These are phyloP conservation scores for Evansstolkia leycettana DNA, from an alignment of 495 filamentous ascomycete genomes.

Conservation along the genomic window DNA sequence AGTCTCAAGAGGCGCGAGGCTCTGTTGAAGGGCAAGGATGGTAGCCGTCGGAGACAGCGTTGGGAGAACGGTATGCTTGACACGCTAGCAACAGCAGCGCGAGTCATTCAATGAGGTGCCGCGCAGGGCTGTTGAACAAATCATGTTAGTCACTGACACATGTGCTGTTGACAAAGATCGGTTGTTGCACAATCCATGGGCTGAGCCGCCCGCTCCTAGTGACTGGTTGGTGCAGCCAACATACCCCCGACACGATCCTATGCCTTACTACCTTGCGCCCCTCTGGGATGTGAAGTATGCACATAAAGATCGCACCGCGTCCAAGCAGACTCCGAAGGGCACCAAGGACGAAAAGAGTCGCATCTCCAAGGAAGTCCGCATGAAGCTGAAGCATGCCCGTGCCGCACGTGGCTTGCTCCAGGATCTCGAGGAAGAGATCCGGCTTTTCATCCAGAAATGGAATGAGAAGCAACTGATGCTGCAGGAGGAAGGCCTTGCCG, in stretches of 20 bases:
- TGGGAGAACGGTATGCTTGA: slow-evolving; percentile 82
- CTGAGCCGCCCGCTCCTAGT: slow-evolving; percentile 59
- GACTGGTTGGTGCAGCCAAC: slow-evolving; percentile 79
- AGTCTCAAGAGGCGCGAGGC: slow-evolving; percentile 61
- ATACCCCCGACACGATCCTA: slow-evolving; percentile 51
- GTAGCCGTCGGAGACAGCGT: slow-evolving; percentile 71
- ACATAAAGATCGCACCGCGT: slow-evolving; percentile 23
- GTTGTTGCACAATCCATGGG: slow-evolving; percentile 77
- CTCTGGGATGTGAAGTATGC: slow-evolving; percentile 68
- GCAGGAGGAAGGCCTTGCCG: slow-evolving; percentile 33
- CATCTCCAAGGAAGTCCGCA: slow-evolving; percentile 38
- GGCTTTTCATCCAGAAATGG: slow-evolving; percentile 49
- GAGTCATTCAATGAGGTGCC: too few relatives aligned
- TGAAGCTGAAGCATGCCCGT: slow-evolving; percentile 56
- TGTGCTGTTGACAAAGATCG: slow-evolving; percentile 44
- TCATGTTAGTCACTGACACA: too few relatives aligned
- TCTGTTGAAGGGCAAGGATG: slow-evolving; percentile 81
- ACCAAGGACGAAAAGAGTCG: slow-evolving; percentile 26
- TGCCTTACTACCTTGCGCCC: slow-evolving; percentile 83
- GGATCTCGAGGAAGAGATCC: slow-evolving; percentile 51
- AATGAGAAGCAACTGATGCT: slow-evolving; percentile 31
- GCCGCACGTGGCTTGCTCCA: slow-evolving; percentile 56
- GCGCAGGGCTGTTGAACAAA: too few relatives aligned
- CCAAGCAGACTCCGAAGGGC: slow-evolving; percentile 26
- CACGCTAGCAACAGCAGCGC: not conserved